Evolutionary conservation across 2,329 filamentous ascomycete genomes (phyloP).

Genomic region (Claviceps arundinis): DNA sequence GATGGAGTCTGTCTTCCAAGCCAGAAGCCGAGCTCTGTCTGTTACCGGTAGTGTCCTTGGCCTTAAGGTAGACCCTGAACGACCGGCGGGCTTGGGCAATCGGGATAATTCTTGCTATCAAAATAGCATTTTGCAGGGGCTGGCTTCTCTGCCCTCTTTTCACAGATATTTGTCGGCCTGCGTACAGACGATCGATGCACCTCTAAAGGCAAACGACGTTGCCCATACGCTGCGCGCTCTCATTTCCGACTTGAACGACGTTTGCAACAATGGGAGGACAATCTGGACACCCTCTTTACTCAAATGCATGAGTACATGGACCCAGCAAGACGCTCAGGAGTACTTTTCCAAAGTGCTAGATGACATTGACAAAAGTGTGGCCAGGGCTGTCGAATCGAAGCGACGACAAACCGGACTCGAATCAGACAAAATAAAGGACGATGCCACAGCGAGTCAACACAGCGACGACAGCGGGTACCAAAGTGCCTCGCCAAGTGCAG

Average conservation of each 20-base stretch:
- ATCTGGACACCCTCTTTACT: slow-evolving; percentile 72
- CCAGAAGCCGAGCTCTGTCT: slow-evolving; percentile 41
- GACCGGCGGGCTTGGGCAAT: slow-evolving; percentile 66
- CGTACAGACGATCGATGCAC: slow-evolving; percentile 16
- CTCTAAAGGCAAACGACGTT: slow-evolving; percentile 21
- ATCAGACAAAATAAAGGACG: slow-evolving; percentile 24
- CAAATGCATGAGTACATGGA: slow-evolving; percentile 88
- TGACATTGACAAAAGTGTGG: slow-evolving; percentile 67
- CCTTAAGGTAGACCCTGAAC: slow-evolving; percentile 26
- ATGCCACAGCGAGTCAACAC: slow-evolving; percentile 31
- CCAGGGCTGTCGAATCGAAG: slow-evolving; percentile 27
- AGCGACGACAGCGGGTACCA: slow-evolving; percentile 47
- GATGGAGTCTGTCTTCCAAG: slow-evolving; percentile 44
- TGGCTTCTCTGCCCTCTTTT: slow-evolving; percentile 63
- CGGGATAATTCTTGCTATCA: slow-evolving; percentile 95
- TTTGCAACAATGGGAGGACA: slow-evolving; percentile 56
- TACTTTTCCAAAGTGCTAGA: slow-evolving; percentile 87
- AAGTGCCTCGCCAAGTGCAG: slow-evolving; percentile 27
- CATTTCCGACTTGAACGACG: slow-evolving; percentile 56
- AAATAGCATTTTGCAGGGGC: slow-evolving; percentile 81
- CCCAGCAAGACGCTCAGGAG: slow-evolving; percentile 95
- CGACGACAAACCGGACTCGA: slow-evolving; percentile 26
- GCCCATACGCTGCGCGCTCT: slow-evolving; percentile 46
- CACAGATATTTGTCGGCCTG: slow-evolving; percentile 48
- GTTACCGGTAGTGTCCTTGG: slow-evolving; percentile 32